phyloP scores from a whole-genome alignment of 2,329 filamentous ascomycete genomes.

The Seiridium unicorne region DNA sequence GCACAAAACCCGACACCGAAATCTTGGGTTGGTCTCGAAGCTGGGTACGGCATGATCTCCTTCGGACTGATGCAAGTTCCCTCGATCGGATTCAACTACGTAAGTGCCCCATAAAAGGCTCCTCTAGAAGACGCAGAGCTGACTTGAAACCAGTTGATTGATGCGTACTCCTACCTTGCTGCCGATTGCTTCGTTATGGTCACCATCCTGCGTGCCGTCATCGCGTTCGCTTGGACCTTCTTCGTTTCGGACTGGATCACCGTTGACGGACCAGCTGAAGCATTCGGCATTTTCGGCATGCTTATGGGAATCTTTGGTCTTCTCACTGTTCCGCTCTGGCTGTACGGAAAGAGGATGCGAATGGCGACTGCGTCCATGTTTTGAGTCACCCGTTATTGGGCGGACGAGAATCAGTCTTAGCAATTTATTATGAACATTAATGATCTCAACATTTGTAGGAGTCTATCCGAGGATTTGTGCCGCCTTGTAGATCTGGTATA shows the following conservation, averaged over 20 bases:
- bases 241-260: constrained; percentile 49
- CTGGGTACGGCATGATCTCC: constrained; percentile 32
- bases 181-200: constrained; percentile 54
- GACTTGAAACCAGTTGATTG: constrained; percentile 39
- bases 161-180: constrained; percentile 43
- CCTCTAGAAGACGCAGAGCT: not conserved
- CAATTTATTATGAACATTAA: too few relatives aligned
- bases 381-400: not conserved
- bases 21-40: constrained; percentile 32
- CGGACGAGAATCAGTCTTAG: too few relatives aligned
- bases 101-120: constrained; percentile 18
- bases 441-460: not conserved
- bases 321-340: constrained; percentile 31
- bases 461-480: not conserved
- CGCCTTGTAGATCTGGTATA: not conserved
- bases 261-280: constrained; percentile 38
- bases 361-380: constrained; percentile 26
- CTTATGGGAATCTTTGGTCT: constrained; percentile 48
- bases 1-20: constrained; percentile 27
- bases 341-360: constrained; percentile 34
- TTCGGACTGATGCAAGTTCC: constrained; percentile 38
- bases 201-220: constrained; percentile 44
- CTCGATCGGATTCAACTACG: constrained; percentile 36
- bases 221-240: constrained; percentile 54
- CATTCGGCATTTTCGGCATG: constrained; percentile 52